These are phyloP conservation scores for Fusarium tanahbumbuense DNA, from an alignment of 2,329 filamentous ascomycete genomes.

Conservation along the genomic window DNA sequence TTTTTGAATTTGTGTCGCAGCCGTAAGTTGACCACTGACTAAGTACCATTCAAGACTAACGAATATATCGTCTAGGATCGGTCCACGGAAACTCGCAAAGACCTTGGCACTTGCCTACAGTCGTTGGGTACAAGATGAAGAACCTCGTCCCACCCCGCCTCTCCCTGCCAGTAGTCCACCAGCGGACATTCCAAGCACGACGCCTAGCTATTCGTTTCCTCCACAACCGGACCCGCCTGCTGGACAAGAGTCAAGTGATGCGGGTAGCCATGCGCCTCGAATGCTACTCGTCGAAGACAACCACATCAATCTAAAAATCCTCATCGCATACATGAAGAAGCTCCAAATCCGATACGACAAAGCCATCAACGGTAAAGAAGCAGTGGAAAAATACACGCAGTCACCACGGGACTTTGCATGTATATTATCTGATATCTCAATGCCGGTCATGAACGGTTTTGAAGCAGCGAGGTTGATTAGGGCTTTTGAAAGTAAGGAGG, in stretches of 20 bases:
- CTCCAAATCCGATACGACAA: not conserved
- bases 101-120: not conserved
- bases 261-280: not conserved
- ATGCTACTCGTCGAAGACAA: slow-evolving; percentile 7
- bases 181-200: not conserved
- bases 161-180: not conserved
- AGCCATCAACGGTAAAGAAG: not conserved
- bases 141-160: not conserved
- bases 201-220: not conserved
- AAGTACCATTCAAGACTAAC: not conserved
- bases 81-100: slow-evolving; percentile 1
- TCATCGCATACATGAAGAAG: not conserved
- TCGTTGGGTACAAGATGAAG: not conserved
- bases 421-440: not conserved
- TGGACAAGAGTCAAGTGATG: not conserved
- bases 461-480: not conserved
- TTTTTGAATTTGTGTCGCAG: slow-evolving; percentile 7
- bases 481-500: not conserved
- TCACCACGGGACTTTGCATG: not conserved
- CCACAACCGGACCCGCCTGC: not conserved
- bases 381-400: not conserved
- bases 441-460: not conserved
- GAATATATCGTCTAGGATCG: not conserved
- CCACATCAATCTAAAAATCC: slow-evolving; percentile 1
- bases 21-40: not conserved